phyloP scores from a whole-genome alignment of 768 basidiomycete genomes.

The Mycena rebaudengoi region DNA sequence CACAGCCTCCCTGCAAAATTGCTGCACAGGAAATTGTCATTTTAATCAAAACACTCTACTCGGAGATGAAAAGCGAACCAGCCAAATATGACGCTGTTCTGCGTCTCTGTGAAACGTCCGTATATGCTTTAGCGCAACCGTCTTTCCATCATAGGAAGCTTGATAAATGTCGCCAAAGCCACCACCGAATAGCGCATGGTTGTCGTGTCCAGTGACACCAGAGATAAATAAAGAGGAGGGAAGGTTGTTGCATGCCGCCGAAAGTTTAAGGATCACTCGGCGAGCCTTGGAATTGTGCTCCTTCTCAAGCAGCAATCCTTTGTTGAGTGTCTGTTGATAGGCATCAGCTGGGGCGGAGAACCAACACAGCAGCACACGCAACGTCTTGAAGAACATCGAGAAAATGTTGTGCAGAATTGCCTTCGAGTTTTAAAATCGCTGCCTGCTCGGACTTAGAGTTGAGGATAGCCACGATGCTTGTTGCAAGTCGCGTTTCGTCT shows the following conservation, averaged over 20 bases:
- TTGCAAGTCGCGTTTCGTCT: neutral
- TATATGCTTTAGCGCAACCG: neutral
- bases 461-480: neutral
- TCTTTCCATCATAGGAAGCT: neutral
- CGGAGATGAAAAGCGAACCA: neutral
- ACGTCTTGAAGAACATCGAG: neutral
- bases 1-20: slow-evolving; percentile 25
- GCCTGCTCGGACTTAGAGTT: neutral
- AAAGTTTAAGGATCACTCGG: neutral
- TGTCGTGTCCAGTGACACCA: too few species aligned
- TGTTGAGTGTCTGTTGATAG: neutral
- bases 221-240: neutral
- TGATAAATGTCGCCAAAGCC: too few species aligned
- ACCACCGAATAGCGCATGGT: too few species aligned
- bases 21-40: neutral
- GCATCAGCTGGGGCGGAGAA: neutral
- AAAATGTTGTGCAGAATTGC: neutral
- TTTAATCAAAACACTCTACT: neutral
- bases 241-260: neutral
- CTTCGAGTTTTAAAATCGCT: neutral
- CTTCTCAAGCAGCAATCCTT: neutral
- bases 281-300: neutral
- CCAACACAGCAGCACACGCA: neutral
- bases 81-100: neutral
- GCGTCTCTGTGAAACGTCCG: neutral